These are phyloP conservation scores for Gentiana dahurica DNA, from an alignment of 257 asterid genomes.

Conservation along the genomic window DNA sequence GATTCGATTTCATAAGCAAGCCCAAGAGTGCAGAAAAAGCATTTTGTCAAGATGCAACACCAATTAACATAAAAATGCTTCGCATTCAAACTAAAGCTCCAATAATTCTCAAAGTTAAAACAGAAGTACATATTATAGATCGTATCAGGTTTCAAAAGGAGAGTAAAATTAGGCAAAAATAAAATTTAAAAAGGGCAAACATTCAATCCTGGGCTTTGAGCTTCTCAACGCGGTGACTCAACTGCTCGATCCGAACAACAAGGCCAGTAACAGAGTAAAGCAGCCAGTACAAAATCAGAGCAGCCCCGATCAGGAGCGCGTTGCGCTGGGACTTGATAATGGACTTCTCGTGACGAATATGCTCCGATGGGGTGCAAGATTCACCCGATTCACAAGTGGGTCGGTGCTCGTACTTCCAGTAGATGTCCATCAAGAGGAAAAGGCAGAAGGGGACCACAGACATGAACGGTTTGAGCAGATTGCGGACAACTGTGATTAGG, in stretches of 20 bases:
- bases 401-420: constrained; percentile 91
- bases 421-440: constrained; percentile 76
- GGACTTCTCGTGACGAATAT: constrained; percentile 89
- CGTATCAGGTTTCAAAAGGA: no score
- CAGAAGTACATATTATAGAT: no score
- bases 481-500: constrained; percentile 60
- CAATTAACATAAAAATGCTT: no score
- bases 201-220: constrained; percentile 54
- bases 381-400: constrained; percentile 54
- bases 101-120: no score
- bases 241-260: constrained; percentile 62
- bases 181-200: constrained; percentile 1
- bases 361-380: constrained; percentile 81
- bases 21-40: no score
- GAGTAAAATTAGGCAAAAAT: no score
- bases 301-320: constrained; percentile 78
- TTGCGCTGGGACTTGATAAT: constrained; percentile 91
- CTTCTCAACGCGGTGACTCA: constrained; percentile 29
- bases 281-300: constrained; percentile 83
- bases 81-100: no score
- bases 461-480: constrained; percentile 69
- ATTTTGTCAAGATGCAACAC: no score
- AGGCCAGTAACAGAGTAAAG: constrained; percentile 75
- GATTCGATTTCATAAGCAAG: no score
- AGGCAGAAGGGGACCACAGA: constrained; percentile 85